phyloP scores from a whole-genome alignment of 192 early-diverging fungal species.

The Backusella tarrabulga region DNA sequence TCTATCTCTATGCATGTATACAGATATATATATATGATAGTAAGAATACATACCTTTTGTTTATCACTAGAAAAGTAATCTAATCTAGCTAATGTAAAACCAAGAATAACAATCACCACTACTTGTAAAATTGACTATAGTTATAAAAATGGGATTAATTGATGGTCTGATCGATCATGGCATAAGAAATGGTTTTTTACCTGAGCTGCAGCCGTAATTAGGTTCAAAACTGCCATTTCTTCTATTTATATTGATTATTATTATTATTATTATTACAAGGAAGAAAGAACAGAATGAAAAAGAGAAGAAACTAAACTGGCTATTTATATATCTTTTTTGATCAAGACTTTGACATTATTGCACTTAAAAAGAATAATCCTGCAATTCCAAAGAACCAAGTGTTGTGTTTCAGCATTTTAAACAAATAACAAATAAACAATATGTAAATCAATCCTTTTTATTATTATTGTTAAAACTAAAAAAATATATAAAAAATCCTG shows the following conservation, averaged over 20 bases:
- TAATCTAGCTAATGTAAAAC: conserved; percentile 23
- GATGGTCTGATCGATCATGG: not conserved
- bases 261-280: not conserved
- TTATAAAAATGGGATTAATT: not conserved
- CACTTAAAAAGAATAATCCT: conserved; percentile 8
- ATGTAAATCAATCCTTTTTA: conserved; percentile 6
- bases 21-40: not conserved
- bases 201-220: conserved; percentile 28
- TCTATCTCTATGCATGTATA: not conserved
- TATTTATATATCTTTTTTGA: conserved; percentile 3
- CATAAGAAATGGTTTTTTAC: conserved; percentile 12
- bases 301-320: not conserved
- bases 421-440: conserved; percentile 9
- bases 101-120: conserved; percentile 29
- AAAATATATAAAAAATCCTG: not conserved
- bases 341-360: not conserved
- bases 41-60: conserved; percentile 30
- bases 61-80: conserved; percentile 33
- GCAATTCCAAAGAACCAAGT: not conserved
- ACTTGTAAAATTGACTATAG: conserved; percentile 35
- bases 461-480: not conserved
- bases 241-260: not conserved
- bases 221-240: conserved; percentile 19
- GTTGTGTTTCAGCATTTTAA: conserved; percentile 4
- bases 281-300: not conserved